A percentile compares a stretch with the other conserved stretches of the same genome.
phyloP scores from a whole-genome alignment of 176 grass and related monocot species.

The Paspalum vaginatum region DNA sequence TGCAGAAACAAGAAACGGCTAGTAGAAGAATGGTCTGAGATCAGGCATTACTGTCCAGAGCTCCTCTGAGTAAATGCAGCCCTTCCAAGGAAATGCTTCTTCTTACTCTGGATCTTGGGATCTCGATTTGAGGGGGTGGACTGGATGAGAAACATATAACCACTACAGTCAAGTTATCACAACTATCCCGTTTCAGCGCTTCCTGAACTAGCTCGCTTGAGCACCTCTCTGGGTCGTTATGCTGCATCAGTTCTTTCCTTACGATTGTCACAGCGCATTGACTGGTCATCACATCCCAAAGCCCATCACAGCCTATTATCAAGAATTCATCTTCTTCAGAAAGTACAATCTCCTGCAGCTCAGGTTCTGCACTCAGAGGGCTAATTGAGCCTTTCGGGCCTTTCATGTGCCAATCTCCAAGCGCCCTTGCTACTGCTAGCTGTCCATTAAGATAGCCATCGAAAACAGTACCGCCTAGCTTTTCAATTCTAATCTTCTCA shows the following conservation, averaged over 20 bases:
- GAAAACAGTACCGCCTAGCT: conserved; percentile 73
- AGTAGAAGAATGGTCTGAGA: background rate
- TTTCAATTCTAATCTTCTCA: conserved; percentile 86
- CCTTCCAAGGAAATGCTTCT: conserved; percentile 94
- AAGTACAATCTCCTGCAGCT: conserved; percentile 73
- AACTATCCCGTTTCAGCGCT: conserved; percentile 71
- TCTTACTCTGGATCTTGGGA: conserved; percentile 72
- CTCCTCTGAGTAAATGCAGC: conserved; percentile 72
- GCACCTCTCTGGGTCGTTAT: conserved; percentile 79
- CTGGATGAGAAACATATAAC: conserved; percentile 79
- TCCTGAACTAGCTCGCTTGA: conserved; percentile 77
- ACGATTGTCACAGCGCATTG: conserved; percentile 86
- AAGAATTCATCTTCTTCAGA: conserved; percentile 90
- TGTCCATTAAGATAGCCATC: conserved; percentile 96
- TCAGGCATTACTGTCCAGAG: conserved; percentile 76
- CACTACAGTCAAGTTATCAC: conserved; percentile 81
- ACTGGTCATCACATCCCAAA: conserved; percentile 99
- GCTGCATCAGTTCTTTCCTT: conserved; percentile 71
- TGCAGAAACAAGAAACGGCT: background rate
- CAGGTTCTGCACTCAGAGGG: conserved; percentile 79
- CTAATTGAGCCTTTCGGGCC: conserved; percentile 67
- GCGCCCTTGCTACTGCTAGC: conserved; percentile 84
- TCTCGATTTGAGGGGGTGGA: conserved; percentile 81
- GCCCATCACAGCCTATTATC: conserved; percentile 87
- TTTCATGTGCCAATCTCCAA: conserved; percentile 97